Conservation (phyloP, 2,329 filamentous ascomycete species). For the Calonectria ilicicola region DNA sequence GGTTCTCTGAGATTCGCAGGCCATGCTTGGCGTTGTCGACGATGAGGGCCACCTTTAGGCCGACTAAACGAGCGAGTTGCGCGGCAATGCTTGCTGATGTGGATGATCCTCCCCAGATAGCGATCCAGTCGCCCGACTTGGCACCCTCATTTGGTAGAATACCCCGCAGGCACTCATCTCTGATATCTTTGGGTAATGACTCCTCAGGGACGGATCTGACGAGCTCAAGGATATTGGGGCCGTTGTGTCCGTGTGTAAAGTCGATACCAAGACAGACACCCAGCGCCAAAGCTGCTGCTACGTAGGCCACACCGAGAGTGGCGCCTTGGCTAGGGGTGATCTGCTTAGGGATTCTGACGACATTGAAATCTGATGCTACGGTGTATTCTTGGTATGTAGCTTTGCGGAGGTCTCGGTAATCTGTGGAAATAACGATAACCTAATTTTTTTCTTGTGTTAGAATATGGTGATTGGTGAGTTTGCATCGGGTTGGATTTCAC, state of each 20-base stretch:
- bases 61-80: conserved; percentile 76
- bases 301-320: conserved; percentile 77
- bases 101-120: conserved; percentile 81
- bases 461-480: neutral
- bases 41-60: conserved; percentile 73
- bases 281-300: conserved; percentile 74
- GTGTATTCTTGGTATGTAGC: conserved; percentile 79
- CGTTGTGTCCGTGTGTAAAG: conserved; percentile 63
- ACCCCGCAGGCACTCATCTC: conserved; percentile 70
- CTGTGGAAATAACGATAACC: conserved; percentile 76
- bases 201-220: conserved; percentile 60
- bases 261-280: conserved; percentile 78
- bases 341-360: conserved; percentile 68
- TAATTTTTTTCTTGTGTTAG: conserved; percentile 26
- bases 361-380: conserved; percentile 73
- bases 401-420: conserved; percentile 79
- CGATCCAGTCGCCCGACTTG: conserved; percentile 74
- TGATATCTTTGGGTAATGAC: conserved; percentile 70
- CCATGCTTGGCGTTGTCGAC: conserved; percentile 78
- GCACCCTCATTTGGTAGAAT: conserved; percentile 66
- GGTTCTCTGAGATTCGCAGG: conserved; percentile 62
- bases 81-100: conserved; percentile 76
- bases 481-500: neutral
- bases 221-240: conserved; percentile 69
- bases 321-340: conserved; percentile 68